Evolutionary conservation across 371 early-diverging fungal species (phyloP).

Genomic region (Rhizopus stolonifer): DNA sequence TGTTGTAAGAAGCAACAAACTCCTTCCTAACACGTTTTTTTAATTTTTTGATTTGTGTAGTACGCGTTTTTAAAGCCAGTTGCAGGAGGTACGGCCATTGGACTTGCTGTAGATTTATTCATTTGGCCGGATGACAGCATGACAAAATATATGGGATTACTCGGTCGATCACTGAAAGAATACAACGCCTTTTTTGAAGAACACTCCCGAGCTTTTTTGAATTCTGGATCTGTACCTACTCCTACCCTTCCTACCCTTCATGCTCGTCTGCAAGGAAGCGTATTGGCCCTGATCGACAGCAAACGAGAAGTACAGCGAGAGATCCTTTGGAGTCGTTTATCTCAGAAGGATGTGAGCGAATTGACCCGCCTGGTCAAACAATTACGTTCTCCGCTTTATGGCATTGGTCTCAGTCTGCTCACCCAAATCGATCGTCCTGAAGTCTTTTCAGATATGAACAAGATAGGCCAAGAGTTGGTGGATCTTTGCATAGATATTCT

Average conservation of each 20-base stretch:
- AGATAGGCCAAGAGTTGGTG: constrained; percentile 13
- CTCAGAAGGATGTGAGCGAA: constrained; percentile 28
- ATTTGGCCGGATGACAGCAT: constrained; percentile 50
- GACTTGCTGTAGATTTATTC: constrained; percentile 29
- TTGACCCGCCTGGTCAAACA: constrained; percentile 35
- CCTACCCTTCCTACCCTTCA: constrained; percentile 32
- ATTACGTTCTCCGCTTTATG: constrained; percentile 35
- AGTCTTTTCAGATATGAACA: constrained; percentile 5
- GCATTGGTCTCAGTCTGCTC: constrained; percentile 40
- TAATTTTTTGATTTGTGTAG: too few relatives aligned
- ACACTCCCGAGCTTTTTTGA: constrained; percentile 33
- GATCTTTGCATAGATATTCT: constrained; percentile 13
- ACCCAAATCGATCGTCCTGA: constrained; percentile 16
- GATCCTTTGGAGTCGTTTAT: constrained; percentile 27
- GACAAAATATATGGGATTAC: constrained; percentile 33
- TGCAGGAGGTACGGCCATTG: constrained; percentile 29
- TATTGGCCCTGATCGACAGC: constrained; percentile 36
- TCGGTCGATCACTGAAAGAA: constrained; percentile 24
- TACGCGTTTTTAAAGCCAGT: constrained; percentile 41
- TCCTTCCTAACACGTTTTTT: too few relatives aligned
- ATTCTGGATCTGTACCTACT: not conserved
- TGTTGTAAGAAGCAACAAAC: constrained; percentile 25
- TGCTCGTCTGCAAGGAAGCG: constrained; percentile 26
- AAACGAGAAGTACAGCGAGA: constrained; percentile 48
- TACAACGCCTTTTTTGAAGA: constrained; percentile 36